Conservation (phyloP, 2,329 filamentous ascomycete species). For the Hymenoscyphus fructigenus region DNA sequence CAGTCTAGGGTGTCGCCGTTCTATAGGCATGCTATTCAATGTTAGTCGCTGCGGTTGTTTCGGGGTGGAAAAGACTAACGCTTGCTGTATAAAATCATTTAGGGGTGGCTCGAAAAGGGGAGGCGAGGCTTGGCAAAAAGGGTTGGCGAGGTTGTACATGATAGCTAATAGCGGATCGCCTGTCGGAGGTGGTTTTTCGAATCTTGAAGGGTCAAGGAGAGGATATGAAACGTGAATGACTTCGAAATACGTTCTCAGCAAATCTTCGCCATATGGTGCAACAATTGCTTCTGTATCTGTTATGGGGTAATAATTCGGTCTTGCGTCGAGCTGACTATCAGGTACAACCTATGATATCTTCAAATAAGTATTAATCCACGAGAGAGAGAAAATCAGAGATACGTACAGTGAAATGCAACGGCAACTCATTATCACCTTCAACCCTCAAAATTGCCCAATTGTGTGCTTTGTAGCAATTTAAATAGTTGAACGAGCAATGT, state of each 20-base stretch:
- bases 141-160: conserved; percentile 30
- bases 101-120: conserved; percentile 17
- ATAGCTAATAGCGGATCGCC: conserved; percentile 27
- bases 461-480: conserved; percentile 29
- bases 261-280: conserved; percentile 19
- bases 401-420: conserved; percentile 29
- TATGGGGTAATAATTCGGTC: conserved; percentile 27
- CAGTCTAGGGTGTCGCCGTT: conserved; percentile 26
- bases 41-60: conserved; percentile 3
- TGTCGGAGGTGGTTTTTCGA: conserved; percentile 15
- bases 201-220: conserved; percentile 29
- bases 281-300: conserved; percentile 28
- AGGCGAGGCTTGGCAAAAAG: conserved; percentile 26
- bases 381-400: background rate
- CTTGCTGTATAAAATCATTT: conserved; percentile 25
- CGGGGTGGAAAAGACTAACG: conserved; percentile 15
- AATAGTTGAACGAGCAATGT: conserved; percentile 32
- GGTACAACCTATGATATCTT: conserved; percentile 26
- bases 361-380: conserved; percentile 4
- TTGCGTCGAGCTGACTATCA: conserved; percentile 28
- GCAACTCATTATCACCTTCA: conserved; percentile 25
- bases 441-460: conserved; percentile 31
- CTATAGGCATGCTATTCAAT: conserved; percentile 25
- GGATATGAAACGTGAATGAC: conserved; percentile 29
- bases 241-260: conserved; percentile 30